These are phyloP conservation scores for Colletotrichum filicis DNA, from an alignment of 2,329 filamentous ascomycete genomes.

Conservation along the genomic window DNA sequence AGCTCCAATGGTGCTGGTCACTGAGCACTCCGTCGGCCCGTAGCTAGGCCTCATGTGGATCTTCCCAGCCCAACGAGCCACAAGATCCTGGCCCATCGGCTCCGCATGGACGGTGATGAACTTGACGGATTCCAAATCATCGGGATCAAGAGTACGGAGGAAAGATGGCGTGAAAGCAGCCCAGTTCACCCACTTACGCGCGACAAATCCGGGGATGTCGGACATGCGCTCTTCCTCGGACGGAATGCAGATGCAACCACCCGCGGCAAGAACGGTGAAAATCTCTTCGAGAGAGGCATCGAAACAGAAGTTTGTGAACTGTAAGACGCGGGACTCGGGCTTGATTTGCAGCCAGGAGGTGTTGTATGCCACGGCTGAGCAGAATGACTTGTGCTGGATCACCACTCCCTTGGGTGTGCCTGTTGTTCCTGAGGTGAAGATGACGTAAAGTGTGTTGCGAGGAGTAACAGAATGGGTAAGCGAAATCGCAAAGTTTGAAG, in stretches of 20 bases:
- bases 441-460: slow-evolving; percentile 45
- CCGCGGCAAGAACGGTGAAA: slow-evolving; percentile 61
- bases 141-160: slow-evolving; percentile 55
- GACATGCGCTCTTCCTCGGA: slow-evolving; percentile 52
- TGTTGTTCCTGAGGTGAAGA: slow-evolving; percentile 66
- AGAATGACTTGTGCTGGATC: slow-evolving; percentile 42
- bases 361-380: slow-evolving; percentile 35
- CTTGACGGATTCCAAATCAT: slow-evolving; percentile 47
- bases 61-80: slow-evolving; percentile 37
- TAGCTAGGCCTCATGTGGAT: slow-evolving; percentile 40
- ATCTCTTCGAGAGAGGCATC: slow-evolving; percentile 64
- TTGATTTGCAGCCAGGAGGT: slow-evolving; percentile 20
- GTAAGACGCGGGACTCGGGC: slow-evolving; percentile 36
- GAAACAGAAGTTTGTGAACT: slow-evolving; percentile 65
- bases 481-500: background rate
- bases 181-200: slow-evolving; percentile 61
- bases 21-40: slow-evolving; percentile 41
- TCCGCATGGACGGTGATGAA: slow-evolving; percentile 47
- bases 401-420: slow-evolving; percentile 62
- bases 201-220: slow-evolving; percentile 60
- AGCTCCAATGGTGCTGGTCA: slow-evolving; percentile 45
- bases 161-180: slow-evolving; percentile 69
- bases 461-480: background rate
- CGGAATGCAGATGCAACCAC: slow-evolving; percentile 50
- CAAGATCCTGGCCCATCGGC: slow-evolving; percentile 38